phyloP scores from a whole-genome alignment of 2,329 filamentous ascomycete genomes.

The Cylindrodendrum hubeiense region DNA sequence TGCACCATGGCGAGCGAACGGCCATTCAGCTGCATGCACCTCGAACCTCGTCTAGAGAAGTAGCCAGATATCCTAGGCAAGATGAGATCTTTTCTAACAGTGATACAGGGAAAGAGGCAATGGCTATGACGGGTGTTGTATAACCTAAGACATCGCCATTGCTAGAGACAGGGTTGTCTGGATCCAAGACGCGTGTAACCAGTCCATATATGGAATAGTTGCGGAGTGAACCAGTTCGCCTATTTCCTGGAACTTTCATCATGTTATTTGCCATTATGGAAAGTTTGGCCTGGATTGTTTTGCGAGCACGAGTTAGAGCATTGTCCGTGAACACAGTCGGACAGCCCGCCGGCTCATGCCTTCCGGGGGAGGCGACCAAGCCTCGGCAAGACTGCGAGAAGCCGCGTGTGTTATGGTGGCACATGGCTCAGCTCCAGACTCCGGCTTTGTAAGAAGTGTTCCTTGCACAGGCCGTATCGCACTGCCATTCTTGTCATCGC shows the following conservation, averaged over 20 bases:
- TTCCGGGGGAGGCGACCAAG: slow-evolving; percentile 28
- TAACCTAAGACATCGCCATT: slow-evolving; percentile 35
- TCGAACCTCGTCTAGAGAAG: slow-evolving; percentile 31
- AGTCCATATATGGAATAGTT: slow-evolving; percentile 10
- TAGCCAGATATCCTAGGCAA: slow-evolving; percentile 18
- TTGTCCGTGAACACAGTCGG: not conserved
- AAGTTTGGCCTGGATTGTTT: not conserved
- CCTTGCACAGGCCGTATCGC: slow-evolving; percentile 13
- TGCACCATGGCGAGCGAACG: slow-evolving; percentile 39
- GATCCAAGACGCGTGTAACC: slow-evolving; percentile 31
- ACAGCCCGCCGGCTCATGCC: slow-evolving; percentile 1
- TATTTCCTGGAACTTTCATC: slow-evolving; percentile 1
- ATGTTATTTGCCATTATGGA: slow-evolving; percentile 1
- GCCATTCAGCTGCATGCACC: slow-evolving; percentile 37
- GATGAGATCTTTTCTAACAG: slow-evolving; percentile 50
- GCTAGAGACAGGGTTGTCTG: slow-evolving; percentile 34
- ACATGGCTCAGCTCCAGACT: slow-evolving; percentile 35
- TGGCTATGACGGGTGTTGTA: slow-evolving; percentile 54
- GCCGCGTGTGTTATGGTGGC: slow-evolving; percentile 35
- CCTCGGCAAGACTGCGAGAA: slow-evolving; percentile 35
- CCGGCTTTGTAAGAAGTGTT: slow-evolving; percentile 13
- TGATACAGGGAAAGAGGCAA: slow-evolving; percentile 47
- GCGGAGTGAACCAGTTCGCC: not conserved
- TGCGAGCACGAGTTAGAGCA: not conserved
- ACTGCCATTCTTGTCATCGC: slow-evolving; percentile 13